Base-by-base conservation (phyloP, 2,329 filamentous ascomycete species). In the Stachybotrys chlorohalonatus region DNA sequence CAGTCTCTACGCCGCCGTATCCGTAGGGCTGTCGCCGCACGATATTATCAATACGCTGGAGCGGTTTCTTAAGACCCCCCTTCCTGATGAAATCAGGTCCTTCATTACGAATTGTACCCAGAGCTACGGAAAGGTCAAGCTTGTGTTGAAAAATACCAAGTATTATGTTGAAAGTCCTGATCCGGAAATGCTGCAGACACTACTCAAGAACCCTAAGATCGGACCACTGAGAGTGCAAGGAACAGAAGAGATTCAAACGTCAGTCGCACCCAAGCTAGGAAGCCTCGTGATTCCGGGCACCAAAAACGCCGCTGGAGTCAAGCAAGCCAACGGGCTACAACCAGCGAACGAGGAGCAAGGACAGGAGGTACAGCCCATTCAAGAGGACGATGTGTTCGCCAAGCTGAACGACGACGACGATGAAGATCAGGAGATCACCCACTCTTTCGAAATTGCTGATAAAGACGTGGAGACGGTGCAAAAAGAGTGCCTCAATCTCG, bases 151-250 rank as follows among this genome's bases (percentile, higher is more conserved):
- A 70, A 89, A 96, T 64, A 97, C 93, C 58, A 89, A 90, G 60
- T 96, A 95, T 70, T 96, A 88, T 63, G 85, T 97, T 57, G 94
- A 99, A 72, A 96, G 89, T 64, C 86, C 89, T 17, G 93, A 97
- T 69, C 87, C 91, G 11, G 80, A 85, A 11, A 89, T 96, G 67
- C 78, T 97, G 55, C 90, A 96, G 69, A 87, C 82, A 64, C 78
- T 97, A n/a, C 78, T 97, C 42, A 85, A 88, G 64, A 93, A 97
- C 68, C 80, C 84, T 13, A 82, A 89, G 53, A 95, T 99, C 56
- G 87, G 89, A 0, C 82, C 85, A 16, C 84, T 90, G 53, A 83
- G 92, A 55, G 82, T 95, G 4, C 87, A 95, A 58, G 83, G 83
- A 13, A 77, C 79, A 9, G 76, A 78, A 15, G 88, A 88, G 53